phyloP scores from a whole-genome alignment of 2,329 filamentous ascomycete species.

The Mycosphaerella arachidis region DNA sequence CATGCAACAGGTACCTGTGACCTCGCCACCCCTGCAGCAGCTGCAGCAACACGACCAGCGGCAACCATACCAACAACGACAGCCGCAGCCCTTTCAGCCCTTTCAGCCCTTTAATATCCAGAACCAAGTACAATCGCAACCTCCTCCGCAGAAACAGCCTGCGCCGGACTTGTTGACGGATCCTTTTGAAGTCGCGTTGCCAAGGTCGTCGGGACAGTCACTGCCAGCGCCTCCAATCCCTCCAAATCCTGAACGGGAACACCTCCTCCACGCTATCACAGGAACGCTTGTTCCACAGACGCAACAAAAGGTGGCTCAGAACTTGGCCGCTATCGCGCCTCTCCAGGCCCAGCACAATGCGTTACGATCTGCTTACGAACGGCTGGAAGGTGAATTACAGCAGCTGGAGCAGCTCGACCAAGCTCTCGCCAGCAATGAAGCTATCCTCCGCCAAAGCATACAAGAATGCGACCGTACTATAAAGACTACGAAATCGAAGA shows the following conservation, averaged over 20 bases:
- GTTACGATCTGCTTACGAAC: constrained; percentile 64
- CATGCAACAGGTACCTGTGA: constrained; percentile 7
- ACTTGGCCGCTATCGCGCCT: constrained; percentile 67
- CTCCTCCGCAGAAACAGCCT: constrained; percentile 32
- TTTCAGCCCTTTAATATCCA: constrained; percentile 15
- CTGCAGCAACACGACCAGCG: constrained; percentile 8
- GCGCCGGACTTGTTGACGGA: constrained; percentile 58
- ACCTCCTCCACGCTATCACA: constrained; percentile 72
- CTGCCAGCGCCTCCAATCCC: constrained; percentile 78
- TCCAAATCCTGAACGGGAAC: constrained; percentile 92
- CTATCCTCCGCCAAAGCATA: constrained; percentile 72
- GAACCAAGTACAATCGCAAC: constrained; percentile 13
- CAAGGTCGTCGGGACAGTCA: constrained; percentile 43
- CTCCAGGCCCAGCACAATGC: constrained; percentile 75
- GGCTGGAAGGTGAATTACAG: constrained; percentile 68
- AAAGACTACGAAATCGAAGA: constrained; percentile 62
- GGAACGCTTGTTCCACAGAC: constrained; percentile 65
- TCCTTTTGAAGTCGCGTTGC: constrained; percentile 56
- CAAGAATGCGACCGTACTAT: constrained; percentile 75
- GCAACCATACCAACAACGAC: constrained; percentile 14
- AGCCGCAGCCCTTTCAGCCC: constrained; percentile 7
- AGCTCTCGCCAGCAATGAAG: constrained; percentile 70
- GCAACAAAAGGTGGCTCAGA: constrained; percentile 64
- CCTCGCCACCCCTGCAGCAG: constrained; percentile 14
- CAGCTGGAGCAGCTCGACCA: constrained; percentile 66